These are phyloP conservation scores for Neopestalotiopsis clavispora DNA, from an alignment of 2,329 filamentous ascomycete species.

Conservation along the genomic window DNA sequence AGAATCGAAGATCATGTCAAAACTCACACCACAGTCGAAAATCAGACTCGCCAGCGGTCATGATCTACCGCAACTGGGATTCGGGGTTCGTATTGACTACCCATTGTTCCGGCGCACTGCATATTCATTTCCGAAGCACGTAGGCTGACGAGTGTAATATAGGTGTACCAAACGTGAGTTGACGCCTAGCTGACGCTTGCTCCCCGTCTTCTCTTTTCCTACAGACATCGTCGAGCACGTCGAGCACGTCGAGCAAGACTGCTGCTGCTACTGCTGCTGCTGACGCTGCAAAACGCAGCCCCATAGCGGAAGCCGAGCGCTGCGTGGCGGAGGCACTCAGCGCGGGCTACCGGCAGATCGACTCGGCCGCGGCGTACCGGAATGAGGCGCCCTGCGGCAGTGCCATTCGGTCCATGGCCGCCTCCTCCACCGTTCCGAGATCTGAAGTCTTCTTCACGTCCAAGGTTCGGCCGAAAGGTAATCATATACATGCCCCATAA, in stretches of 20 bases:
- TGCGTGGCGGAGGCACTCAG: constrained; percentile 50
- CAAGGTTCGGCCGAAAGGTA: constrained; percentile 52
- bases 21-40: constrained; percentile 51
- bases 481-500: not conserved
- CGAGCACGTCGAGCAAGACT: not conserved
- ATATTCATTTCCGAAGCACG: not conserved
- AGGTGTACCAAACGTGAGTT: constrained; percentile 60
- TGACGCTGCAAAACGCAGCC: constrained; percentile 27
- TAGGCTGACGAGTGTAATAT: constrained; percentile 9
- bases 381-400: constrained; percentile 57
- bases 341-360: constrained; percentile 60
- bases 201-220: not conserved
- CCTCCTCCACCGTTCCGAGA: constrained; percentile 44
- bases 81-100: constrained; percentile 49
- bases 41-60: constrained; percentile 61
- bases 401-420: constrained; percentile 41
- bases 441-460: constrained; percentile 60
- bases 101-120: not conserved
- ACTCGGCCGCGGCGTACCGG: constrained; percentile 56
- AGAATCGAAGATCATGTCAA: constrained; percentile 46
- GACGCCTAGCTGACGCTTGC: not conserved
- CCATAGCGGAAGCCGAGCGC: constrained; percentile 42
- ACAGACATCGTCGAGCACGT: not conserved
- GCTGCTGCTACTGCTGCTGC: not conserved
- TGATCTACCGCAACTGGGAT: constrained; percentile 57